Evolutionary conservation across 225 moss, liverwort and hornwort genomes (phyloP), one percentile per base, ranked within the genome.

Genomic region (Sphagnum tenellum): DNA sequence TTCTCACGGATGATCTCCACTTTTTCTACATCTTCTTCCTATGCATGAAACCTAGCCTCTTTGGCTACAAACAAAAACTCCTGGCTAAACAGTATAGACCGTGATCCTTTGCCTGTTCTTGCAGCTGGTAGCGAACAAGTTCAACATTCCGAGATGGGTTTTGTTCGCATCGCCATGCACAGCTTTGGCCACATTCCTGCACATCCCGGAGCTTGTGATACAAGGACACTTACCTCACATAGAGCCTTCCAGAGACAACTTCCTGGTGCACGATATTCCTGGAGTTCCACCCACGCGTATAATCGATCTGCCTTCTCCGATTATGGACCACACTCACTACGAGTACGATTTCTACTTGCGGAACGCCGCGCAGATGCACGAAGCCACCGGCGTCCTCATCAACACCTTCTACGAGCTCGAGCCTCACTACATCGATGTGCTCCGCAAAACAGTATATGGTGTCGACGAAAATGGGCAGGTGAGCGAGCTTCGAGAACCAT

Each of bases 351-450:
- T 83, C 48, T 79, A 46, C 5, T 52, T 46, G 2, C 72, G 69
- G 14, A 83, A 83, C 44, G 50, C 50, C 56, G 70, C 72, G 3
- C 67, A 74, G 3, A 72, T 83, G 79, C 79, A 79, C 6, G 74
- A 83, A 68, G 82, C 83, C 3, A 3, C 3, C 3, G 82, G 82
- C 12, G 76, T 83, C 5, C 79, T 83, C 11, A 5, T 74, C 4
- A 83, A 83, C 63, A 8, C 67, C 12, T 83, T 55, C 65, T 79
- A 83, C 74, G 83, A 83, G 65, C 7, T 83, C 60, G 83, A 83
- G 62, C 8, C 65, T 3, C 8, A 50, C 10, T 72, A 5, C 29
- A 68, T 72, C 51, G 77, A 77, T 46, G 50, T 61, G 52, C 79
- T 83, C 63, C 76, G 76, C 53, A 69, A 60, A 47, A 74, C 77